Evolutionary conservation across 495 filamentous ascomycete genomes (phyloP), one percentile per base, ranked within the genome.

Genomic region (Durotheca rogersii): DNA sequence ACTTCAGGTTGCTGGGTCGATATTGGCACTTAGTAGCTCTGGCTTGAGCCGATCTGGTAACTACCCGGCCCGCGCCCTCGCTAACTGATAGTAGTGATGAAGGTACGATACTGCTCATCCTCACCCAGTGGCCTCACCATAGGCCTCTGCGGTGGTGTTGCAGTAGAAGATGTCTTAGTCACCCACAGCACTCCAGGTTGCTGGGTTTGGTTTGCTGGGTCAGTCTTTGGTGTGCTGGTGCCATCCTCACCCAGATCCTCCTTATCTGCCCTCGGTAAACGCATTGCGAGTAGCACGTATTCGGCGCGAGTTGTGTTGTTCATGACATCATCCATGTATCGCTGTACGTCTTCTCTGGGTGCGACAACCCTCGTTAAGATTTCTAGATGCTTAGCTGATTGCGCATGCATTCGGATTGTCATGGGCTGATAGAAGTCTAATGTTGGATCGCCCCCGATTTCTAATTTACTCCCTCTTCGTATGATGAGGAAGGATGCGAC

Each of bases 381-480:
- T 35, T 90, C 85, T 4, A 94, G 77, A 30, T 86, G 73, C 47
- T 80, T 78, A 6, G 80, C 73, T 36, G 81, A 78, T 12, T 76
- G 70, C 14, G 84, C 76, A 51, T 80, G 79, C 34, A 95, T 76
- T 36, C 88, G 83, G 43, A 95, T 81, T 0, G 93, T 96, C 20
- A 96, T 75, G 2, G 92, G 89, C 58, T 96, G 89, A 65, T 94
- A 96, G 69, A 93, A 95, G 51, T 91, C 89, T 67, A 64, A 76
- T 48, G 44, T 74, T 14, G 73, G 75, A 40, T 81, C 74, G 1
- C 71, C 73, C 27, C 70, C 65, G 35, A 80, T 79, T 50, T 80
- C 78, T 15, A 73, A 67, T 21, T 66, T 68, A 59, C 75, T 80
- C 14, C 79, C 80, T 51, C 75, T 80, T 29, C 79, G 80, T 4